Evolutionary conservation across 2,329 filamentous ascomycete genomes (phyloP), one percentile per base, ranked within the genome.

Genomic region (Beauveria bassiana): DNA sequence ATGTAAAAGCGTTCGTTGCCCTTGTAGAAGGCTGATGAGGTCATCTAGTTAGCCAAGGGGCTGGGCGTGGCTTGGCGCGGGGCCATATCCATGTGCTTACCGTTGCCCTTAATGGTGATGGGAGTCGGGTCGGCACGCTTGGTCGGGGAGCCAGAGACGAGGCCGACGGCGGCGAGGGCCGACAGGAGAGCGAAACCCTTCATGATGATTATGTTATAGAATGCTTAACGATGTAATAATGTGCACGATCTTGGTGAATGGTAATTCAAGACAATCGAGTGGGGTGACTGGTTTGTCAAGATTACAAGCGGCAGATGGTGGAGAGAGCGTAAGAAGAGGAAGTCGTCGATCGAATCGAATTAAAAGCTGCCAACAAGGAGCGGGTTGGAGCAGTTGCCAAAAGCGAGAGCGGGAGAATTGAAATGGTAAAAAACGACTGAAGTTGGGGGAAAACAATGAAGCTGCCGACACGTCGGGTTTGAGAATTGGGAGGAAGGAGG

Each of bases 71-170:
- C 42, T 40, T 56, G 59, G 61, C 31, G 46, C 28, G 18, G 38
- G 47, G 24, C n/a, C 18, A 54, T 9, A 40, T 22, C n/a, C 9
- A 38, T 42, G 7, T 38, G 61, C 74, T 67, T 74, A 85, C 82
- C 83, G 74, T 85, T 86, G 66, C 83, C 83, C 22, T 80, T 82
- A 55, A 75, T 80, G 0, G 79, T 79, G 65, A 86, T 78, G 16
- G 76, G 71, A 20, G 82, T 78, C 28, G 83, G 66, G 55, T 73
- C 72, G 64, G 77, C 77, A 59, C 82, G 78, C 72, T 83, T 83
- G 34, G 83, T 84, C 55, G 84, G 82, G 12, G 74, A 74, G 60
- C 81, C 81, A 26, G 71, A 70, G 64, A 76, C 81, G 64, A 75
- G 63, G 62, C 70, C 71, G 63, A 78, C 68, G 67, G 78, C 77